Conservation (phyloP, 345 rosid species). For the Rhodamnia argentea region DNA sequence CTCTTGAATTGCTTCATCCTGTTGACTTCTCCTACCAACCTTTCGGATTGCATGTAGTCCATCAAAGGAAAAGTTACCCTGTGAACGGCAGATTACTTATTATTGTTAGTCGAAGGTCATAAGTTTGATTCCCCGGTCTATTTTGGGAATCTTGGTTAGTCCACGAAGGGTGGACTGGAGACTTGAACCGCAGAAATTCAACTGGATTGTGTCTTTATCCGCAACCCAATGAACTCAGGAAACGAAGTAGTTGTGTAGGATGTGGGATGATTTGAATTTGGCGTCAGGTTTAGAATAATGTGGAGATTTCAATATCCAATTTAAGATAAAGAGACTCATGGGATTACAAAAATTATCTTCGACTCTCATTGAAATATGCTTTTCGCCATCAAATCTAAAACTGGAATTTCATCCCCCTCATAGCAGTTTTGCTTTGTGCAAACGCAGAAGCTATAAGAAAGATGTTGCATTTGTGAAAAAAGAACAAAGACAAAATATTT, state of each 20-base stretch:
- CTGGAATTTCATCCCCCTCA: not conserved
- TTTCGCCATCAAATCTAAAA: not conserved
- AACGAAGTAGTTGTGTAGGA: not conserved
- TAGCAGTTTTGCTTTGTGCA: not conserved
- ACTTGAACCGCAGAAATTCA: not conserved
- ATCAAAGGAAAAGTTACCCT: not conserved
- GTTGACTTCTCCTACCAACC: not conserved
- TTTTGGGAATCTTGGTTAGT: not conserved
- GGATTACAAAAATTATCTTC: not conserved
- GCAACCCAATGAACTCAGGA: not conserved
- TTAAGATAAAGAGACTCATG: not conserved
- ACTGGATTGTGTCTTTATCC: not conserved
- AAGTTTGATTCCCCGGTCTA: not conserved
- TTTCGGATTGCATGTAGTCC: too few species aligned
- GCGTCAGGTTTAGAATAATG: not conserved
- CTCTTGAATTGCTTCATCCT: not conserved
- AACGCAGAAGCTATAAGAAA: not conserved
- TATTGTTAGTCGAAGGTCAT: not conserved
- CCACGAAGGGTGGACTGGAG: not conserved
- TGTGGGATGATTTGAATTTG: not conserved
- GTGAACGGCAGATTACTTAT: not conserved
- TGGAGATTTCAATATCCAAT: not conserved
- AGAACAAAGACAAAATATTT: not conserved
- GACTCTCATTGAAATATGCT: not conserved
- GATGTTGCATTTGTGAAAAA: not conserved